Percentiles rank a stretch among this genome's conserved stretches.
Conservation (phyloP, 345 rosid genomes). For the Salix exigua region DNA sequence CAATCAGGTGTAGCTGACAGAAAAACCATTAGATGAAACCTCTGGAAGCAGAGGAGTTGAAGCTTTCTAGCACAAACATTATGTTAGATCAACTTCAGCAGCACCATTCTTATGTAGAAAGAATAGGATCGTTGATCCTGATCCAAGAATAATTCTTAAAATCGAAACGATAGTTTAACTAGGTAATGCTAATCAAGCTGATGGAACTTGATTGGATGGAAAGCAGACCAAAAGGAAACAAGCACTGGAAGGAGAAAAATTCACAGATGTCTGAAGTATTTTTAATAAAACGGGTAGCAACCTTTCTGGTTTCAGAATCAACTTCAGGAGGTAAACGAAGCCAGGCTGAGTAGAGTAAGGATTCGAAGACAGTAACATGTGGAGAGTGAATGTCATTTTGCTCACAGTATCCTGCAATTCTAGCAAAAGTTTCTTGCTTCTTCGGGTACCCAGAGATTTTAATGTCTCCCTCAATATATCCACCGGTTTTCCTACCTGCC, state of each 20-base stretch:
- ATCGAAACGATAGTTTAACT: background rate
- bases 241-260: background rate
- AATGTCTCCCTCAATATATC: constrained; percentile 64
- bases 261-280: background rate
- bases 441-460: constrained; percentile 68
- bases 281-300: constrained; percentile 5
- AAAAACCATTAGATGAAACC: background rate
- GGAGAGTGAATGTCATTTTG: constrained; percentile 82
- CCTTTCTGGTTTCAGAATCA: constrained; percentile 52
- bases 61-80: background rate
- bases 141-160: background rate
- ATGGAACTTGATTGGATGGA: background rate
- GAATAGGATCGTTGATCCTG: background rate
- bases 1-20: background rate
- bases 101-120: background rate
- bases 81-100: background rate
- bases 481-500: constrained; percentile 84
- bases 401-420: constrained; percentile 75
- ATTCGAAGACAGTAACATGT: constrained; percentile 68
- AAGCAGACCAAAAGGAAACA: background rate
- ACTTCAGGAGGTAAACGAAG: constrained; percentile 56
- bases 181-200: background rate
- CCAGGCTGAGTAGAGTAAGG: constrained; percentile 76
- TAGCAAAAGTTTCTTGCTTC: constrained; percentile 78
- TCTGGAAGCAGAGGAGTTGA: too few relatives aligned